Evolutionary conservation across 2,329 filamentous ascomycete species (phyloP).

Genomic region (Colletotrichum tamarilloi): DNA sequence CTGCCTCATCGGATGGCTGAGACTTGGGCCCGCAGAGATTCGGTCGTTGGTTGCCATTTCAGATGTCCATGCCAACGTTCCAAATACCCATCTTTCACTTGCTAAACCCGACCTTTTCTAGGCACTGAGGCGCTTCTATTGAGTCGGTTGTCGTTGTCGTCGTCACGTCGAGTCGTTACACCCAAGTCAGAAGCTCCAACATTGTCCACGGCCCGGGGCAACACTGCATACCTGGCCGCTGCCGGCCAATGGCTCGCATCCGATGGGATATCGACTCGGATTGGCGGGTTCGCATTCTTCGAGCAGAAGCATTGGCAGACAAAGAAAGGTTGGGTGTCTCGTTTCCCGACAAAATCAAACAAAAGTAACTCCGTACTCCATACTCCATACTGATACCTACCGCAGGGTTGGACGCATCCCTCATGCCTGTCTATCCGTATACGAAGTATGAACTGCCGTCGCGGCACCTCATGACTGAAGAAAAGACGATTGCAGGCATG

Average conservation of each 20-base stretch:
- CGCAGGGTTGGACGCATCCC: slow-evolving; percentile 1
- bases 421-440: not conserved
- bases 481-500: not conserved
- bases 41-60: not conserved
- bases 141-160: not conserved
- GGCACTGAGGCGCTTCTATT: not conserved
- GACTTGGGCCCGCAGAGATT: not conserved
- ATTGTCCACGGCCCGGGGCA: not conserved
- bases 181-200: not conserved
- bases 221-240: not conserved
- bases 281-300: not conserved
- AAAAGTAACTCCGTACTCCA: not conserved
- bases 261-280: not conserved
- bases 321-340: too few relatives aligned
- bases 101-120: not conserved
- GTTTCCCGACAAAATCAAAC: not conserved
- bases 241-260: not conserved
- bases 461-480: not conserved
- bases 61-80: not conserved
- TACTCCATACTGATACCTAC: not conserved
- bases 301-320: not conserved
- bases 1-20: not conserved
- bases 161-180: not conserved
- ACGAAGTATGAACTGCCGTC: not conserved
- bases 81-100: not conserved